These are phyloP conservation scores for Clitoria ternatea DNA, from an alignment of 306 rosid species.

Conservation along the genomic window DNA sequence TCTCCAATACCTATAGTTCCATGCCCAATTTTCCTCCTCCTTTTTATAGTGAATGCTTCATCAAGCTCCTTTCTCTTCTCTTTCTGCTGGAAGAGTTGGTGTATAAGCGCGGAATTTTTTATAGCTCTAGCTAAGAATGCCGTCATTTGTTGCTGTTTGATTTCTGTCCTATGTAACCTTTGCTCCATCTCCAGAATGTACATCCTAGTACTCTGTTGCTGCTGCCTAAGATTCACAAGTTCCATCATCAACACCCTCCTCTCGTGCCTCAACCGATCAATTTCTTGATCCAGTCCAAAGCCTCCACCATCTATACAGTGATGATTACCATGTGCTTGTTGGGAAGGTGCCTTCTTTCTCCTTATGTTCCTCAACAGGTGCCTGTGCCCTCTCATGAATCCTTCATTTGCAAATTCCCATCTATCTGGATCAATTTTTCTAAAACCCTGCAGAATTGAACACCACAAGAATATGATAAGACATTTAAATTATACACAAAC, in stretches of 20 bases:
- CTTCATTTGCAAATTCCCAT: constrained; percentile 90
- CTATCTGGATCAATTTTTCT: constrained; percentile 73
- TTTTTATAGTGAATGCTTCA: constrained; percentile 59
- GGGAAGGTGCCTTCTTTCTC: constrained; percentile 56
- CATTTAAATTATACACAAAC: not conserved
- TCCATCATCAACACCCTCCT: constrained; percentile 63
- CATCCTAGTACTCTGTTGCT: constrained; percentile 59
- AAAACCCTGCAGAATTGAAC: constrained; percentile 62
- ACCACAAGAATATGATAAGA: not conserved
- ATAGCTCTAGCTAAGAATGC: constrained; percentile 76
- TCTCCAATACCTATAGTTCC: constrained; percentile 27
- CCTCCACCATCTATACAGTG: constrained; percentile 45
- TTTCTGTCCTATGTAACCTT: constrained; percentile 61
- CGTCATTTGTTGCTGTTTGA: constrained; percentile 81
- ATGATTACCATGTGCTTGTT: constrained; percentile 36
- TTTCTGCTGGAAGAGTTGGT: constrained; percentile 59
- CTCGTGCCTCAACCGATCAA: constrained; percentile 55
- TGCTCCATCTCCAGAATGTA: constrained; percentile 63
- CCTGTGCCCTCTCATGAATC: constrained; percentile 63
- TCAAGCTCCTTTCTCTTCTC: constrained; percentile 54
- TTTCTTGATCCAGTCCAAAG: constrained; percentile 50
- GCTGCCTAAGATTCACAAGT: constrained; percentile 66
- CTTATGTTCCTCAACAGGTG: constrained; percentile 59
- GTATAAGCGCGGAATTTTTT: constrained; percentile 62
- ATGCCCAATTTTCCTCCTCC: constrained; percentile 66